Evolutionary conservation across 352 stramenopile genomes (phyloP), one percentile per base, ranked within the genome.

Genomic region (Pythium biforme): DNA sequence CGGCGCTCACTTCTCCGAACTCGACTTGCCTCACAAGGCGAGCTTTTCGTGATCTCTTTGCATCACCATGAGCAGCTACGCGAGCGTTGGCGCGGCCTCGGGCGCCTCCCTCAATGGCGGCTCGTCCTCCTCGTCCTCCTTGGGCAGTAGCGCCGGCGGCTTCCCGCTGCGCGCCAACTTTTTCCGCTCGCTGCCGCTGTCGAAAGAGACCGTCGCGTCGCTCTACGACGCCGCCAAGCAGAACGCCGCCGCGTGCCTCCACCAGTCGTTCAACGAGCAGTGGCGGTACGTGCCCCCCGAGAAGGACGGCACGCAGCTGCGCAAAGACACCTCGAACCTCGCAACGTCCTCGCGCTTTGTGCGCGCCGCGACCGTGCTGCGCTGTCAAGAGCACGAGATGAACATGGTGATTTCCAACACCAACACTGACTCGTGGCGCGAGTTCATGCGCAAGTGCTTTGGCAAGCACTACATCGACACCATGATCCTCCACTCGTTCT

Each of bases 281-380:
- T 93, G 83, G 83, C 73, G 82, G 57, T 90, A 89, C 62, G 79
- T 93, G 20, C 83, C 83, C 29, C 82, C 79, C 7, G 83, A 90
- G 68, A 90, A 89, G 49, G 81, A 93, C 51, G 83, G 83, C 47
- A 86, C 80, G 41, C 81, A 91, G 73, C 81, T 90, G 49, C 79
- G 83, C 56, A 93, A 93, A 66, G 83, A 93, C 69, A 93, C 83
- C 43, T 87, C 72, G 65, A 90, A 93, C 64, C 71, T 93, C 64
- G 68, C 76, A 11, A 74, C 74, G 25, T 90, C 79, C 22, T 88
- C 74, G 48, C 78, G 80, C 27, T 73, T 86, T 51, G 79, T 93
- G 47, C 83, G 83, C 46, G 77, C 79, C 49, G 76, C 81, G 25
- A 83, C 82, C 7, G 79, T 90, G 51, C 71, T 93, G 52, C 82